phyloP scores from a whole-genome alignment of 176 grass and related monocot species.

The Carex scoparia region DNA sequence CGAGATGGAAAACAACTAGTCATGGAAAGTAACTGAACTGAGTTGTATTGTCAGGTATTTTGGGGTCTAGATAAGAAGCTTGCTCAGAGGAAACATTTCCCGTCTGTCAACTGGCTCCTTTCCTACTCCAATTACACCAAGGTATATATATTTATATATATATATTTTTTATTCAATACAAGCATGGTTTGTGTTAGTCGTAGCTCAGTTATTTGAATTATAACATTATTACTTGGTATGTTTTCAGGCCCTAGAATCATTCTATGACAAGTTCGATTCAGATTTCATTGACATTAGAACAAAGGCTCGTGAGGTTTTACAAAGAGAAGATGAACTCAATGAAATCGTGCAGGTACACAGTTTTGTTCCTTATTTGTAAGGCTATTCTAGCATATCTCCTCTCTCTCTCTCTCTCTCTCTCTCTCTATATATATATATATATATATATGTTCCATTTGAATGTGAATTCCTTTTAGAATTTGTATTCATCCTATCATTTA shows the following conservation, averaged over 20 bases:
- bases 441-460: not conserved
- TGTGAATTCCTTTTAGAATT: not conserved
- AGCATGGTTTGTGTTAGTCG: not conserved
- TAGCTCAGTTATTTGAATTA: not conserved
- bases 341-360: constrained; percentile 88
- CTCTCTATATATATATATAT: too few species aligned
- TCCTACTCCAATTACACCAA: constrained; percentile 98
- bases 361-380: not conserved
- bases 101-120: constrained; percentile 99
- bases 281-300: constrained; percentile 94
- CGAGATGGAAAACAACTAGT: not conserved
- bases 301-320: constrained; percentile 88
- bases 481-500: not conserved
- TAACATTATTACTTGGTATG: not conserved
- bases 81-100: constrained; percentile 99
- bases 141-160: constrained; percentile 15
- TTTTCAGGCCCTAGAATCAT: constrained; percentile 66
- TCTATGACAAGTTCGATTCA: constrained; percentile 60
- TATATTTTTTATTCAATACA: not conserved
- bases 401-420: too few species aligned
- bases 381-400: not conserved
- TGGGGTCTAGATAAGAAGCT: constrained; percentile 99
- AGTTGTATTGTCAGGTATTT: constrained; percentile 61
- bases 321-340: constrained; percentile 89
- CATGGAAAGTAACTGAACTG: not conserved